phyloP scores from a whole-genome alignment of 768 basidiomycete species.

The Hortiboletus campestris region DNA sequence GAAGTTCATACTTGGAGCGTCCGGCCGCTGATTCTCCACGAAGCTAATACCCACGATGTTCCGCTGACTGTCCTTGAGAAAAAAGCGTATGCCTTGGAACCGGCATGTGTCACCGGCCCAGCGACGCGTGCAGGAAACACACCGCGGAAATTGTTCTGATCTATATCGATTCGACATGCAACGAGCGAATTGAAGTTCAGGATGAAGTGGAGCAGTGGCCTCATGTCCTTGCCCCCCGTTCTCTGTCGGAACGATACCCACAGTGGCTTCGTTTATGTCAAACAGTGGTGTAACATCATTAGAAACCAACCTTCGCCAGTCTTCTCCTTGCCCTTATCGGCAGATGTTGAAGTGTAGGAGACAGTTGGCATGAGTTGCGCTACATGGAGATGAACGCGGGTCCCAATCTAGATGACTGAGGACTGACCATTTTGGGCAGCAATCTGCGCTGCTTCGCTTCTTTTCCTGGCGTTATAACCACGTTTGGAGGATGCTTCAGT shows the following conservation, averaged over 20 bases:
- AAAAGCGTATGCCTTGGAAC: constrained; percentile 81
- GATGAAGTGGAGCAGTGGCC: constrained; percentile 40
- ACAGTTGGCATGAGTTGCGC: constrained; percentile 47
- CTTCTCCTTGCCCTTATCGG: constrained; percentile 48
- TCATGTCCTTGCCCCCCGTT: constrained; percentile 29
- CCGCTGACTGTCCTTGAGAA: constrained; percentile 59
- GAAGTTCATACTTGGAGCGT: constrained; percentile 57
- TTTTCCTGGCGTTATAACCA: constrained; percentile 71
- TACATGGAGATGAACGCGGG: constrained; percentile 24
- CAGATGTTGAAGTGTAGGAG: constrained; percentile 38
- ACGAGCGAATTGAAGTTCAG: constrained; percentile 74
- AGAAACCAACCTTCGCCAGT: constrained; percentile 36
- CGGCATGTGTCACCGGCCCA: constrained; percentile 89
- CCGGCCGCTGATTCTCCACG: constrained; percentile 58
- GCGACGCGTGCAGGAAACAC: constrained; percentile 80
- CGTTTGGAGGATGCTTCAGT: constrained; percentile 50
- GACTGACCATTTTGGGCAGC: constrained; percentile 60
- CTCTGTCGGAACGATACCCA: constrained; percentile 34
- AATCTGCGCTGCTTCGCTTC: constrained; percentile 65
- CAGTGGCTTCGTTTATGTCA: constrained; percentile 16
- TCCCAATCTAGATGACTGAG: constrained; percentile 8
- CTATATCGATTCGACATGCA: constrained; percentile 85
- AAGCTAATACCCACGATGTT: constrained; percentile 69
- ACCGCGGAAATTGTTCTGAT: constrained; percentile 70
- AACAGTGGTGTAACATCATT: background rate